Evolutionary conservation across 768 basidiomycete genomes (phyloP).

Genomic region (Xerocomellus chrysenteron): DNA sequence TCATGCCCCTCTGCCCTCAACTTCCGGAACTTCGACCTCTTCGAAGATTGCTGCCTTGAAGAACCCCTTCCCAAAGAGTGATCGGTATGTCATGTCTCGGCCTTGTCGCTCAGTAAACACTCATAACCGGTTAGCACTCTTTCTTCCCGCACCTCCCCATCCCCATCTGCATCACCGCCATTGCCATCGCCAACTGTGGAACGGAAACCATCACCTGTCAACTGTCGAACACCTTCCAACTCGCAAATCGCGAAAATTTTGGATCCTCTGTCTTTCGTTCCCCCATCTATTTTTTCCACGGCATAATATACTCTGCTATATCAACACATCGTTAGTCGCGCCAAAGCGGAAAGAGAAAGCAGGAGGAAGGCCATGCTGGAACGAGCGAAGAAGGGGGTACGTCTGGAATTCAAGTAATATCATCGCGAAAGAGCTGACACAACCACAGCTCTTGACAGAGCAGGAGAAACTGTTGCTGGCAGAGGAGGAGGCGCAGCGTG

Average conservation of each 20-base stretch:
- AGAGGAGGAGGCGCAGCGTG: constrained; percentile 46
- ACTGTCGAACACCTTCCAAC: constrained; percentile 33
- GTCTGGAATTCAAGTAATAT: constrained; percentile 22
- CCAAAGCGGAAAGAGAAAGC: constrained; percentile 73
- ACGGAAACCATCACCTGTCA: constrained; percentile 17
- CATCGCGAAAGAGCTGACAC: neutral
- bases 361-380: constrained; percentile 66
- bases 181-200: constrained; percentile 6
- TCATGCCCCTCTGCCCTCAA: neutral
- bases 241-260: constrained; percentile 35
- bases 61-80: constrained; percentile 46
- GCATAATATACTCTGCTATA: constrained; percentile 47
- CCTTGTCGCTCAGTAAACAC: constrained; percentile 44
- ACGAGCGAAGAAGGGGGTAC: constrained; percentile 73
- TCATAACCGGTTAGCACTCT: constrained; percentile 63
- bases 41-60: constrained; percentile 19
- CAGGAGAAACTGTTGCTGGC: constrained; percentile 63
- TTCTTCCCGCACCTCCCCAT: constrained; percentile 22
- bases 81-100: constrained; percentile 56
- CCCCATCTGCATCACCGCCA: constrained; percentile 12
- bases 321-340: constrained; percentile 49
- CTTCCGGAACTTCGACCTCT: constrained; percentile 12
- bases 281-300: constrained; percentile 63
- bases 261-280: constrained; percentile 52
- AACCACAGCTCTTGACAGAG: constrained; percentile 53